phyloP scores from a whole-genome alignment of 2,329 filamentous ascomycete species.

The Xenosphaeropsis pyriputrescens region DNA sequence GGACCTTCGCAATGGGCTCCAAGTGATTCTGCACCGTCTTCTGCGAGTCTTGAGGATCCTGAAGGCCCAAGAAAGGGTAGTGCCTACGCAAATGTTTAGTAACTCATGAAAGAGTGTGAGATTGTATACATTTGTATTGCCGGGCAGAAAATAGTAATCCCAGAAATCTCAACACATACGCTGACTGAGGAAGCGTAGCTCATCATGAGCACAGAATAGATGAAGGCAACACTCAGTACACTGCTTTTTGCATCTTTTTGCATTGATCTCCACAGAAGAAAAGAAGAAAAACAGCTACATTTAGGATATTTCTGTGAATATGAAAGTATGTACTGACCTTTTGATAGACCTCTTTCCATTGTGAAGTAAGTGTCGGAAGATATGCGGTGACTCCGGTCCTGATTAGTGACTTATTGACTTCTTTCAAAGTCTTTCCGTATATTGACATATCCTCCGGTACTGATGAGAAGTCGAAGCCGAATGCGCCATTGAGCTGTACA shows the following conservation, averaged over 20 bases:
- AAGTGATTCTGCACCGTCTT: constrained; percentile 69
- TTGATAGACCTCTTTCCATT: constrained; percentile 68
- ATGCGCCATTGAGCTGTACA: constrained; percentile 81
- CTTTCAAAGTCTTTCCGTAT: constrained; percentile 59
- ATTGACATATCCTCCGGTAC: constrained; percentile 50
- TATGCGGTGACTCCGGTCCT: constrained; percentile 79
- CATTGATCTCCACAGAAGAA: too few relatives aligned
- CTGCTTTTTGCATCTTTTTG: too few relatives aligned
- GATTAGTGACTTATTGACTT: constrained; percentile 58
- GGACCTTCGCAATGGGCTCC: constrained; percentile 87
- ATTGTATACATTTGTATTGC: too few relatives aligned
- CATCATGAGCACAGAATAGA: too few relatives aligned
- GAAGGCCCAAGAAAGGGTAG: constrained; percentile 68
- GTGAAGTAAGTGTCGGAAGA: constrained; percentile 72
- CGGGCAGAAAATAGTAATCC: too few relatives aligned
- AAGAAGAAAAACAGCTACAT: too few relatives aligned
- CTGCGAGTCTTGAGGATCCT: constrained; percentile 38
- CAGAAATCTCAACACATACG: too few relatives aligned
- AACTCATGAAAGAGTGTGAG: background rate
- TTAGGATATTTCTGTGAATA: background rate
- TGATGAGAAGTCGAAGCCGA: constrained; percentile 83
- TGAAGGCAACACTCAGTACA: too few relatives aligned
- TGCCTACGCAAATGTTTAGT: constrained; percentile 24
- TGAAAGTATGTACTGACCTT: constrained; percentile 28
- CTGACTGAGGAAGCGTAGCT: too few relatives aligned